Evolutionary conservation across 2,329 filamentous ascomycete species (phyloP).

Genomic region (Clarireedia paspali): DNA sequence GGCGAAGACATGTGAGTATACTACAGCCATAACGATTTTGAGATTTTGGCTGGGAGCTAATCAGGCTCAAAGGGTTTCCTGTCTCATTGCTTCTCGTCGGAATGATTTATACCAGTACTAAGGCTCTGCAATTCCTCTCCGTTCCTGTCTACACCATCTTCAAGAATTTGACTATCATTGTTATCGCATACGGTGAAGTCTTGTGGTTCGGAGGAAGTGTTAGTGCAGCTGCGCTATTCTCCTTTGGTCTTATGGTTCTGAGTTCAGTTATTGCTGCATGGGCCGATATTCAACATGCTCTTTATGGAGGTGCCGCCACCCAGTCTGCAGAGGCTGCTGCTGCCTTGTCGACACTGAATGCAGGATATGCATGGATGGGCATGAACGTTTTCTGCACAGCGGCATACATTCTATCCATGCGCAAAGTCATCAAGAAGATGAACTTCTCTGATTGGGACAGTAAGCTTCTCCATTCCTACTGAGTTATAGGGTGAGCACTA

Average conservation of each 20-base stretch:
- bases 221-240: constrained; percentile 77
- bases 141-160: constrained; percentile 99
- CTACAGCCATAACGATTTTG: not conserved
- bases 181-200: constrained; percentile 97
- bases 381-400: constrained; percentile 94
- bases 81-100: constrained; percentile 92
- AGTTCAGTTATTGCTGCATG: constrained; percentile 93
- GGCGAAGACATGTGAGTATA: constrained; percentile 75
- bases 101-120: constrained; percentile 98
- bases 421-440: constrained; percentile 98
- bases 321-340: constrained; percentile 51
- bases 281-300: constrained; percentile 88
- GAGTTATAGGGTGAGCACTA: constrained; percentile 22
- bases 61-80: constrained; percentile 67
- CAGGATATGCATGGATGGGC: constrained; percentile 96
- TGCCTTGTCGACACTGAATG: constrained; percentile 82
- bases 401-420: constrained; percentile 83
- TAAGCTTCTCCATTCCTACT: constrained; percentile 43
- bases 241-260: constrained; percentile 93
- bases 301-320: constrained; percentile 40
- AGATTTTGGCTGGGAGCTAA: not conserved
- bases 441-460: constrained; percentile 99
- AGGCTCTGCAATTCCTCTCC: constrained; percentile 91
- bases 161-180: constrained; percentile 98
- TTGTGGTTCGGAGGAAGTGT: constrained; percentile 96